These are phyloP conservation scores for Aristolochia californica DNA, from an alignment of 164 flowering plant genomes.

Conservation along the genomic window DNA sequence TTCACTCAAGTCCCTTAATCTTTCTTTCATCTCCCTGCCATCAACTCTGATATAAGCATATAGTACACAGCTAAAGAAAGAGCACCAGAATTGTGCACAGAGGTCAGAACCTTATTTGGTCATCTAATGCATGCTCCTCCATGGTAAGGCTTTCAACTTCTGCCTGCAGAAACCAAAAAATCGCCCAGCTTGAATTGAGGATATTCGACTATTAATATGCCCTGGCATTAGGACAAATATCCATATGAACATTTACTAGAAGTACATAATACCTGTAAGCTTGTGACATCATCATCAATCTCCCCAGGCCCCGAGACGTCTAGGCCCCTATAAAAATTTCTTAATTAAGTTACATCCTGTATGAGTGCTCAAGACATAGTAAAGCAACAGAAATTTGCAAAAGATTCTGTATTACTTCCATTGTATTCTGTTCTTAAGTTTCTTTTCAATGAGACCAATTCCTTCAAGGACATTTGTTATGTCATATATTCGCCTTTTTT, in stretches of 20 bases:
- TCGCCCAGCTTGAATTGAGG: neutral
- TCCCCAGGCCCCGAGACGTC: constrained; percentile 64
- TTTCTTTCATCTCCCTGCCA: constrained; percentile 90
- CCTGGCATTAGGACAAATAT: too few species aligned
- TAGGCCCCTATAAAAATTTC: constrained; percentile 39
- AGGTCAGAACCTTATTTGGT: constrained; percentile 37
- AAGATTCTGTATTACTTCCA: constrained; percentile 63
- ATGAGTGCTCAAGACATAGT: too few species aligned
- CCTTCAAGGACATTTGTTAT: constrained; percentile 97
- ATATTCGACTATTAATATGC: too few species aligned
- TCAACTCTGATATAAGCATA: constrained; percentile 16
- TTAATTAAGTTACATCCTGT: constrained; percentile 1
- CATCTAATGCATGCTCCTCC: constrained; percentile 71
- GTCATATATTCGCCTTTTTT: constrained; percentile 93
- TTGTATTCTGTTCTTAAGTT: constrained; percentile 82
- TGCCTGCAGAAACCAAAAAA: constrained; percentile 37
- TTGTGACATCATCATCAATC: constrained; percentile 30
- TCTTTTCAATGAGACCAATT: constrained; percentile 92
- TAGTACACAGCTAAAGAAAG: neutral
- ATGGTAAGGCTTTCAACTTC: constrained; percentile 64
- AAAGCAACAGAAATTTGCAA: neutral
- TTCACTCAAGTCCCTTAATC: constrained; percentile 76
- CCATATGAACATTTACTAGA: constrained; percentile 1
- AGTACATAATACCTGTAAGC: constrained; percentile 47
- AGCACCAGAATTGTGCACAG: neutral